Conservation (phyloP, 768 basidiomycete species). For the Tulasnella sp. region DNA sequence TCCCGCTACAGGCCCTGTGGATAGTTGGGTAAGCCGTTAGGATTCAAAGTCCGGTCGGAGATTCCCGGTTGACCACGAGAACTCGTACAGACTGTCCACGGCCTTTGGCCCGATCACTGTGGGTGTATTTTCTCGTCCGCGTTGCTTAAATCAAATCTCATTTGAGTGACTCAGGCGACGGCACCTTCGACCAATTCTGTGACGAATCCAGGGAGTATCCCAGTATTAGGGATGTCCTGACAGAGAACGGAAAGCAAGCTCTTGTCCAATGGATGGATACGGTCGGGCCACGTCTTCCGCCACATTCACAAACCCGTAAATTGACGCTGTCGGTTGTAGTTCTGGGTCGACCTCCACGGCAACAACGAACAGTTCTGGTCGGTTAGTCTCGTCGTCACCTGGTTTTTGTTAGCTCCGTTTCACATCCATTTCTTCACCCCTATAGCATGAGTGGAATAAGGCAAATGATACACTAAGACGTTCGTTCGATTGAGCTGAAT, state of each 20-base stretch:
- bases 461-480: neutral
- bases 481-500: neutral
- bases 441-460: conserved; percentile 36
- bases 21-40: conserved; percentile 56
- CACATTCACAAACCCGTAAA: no score
- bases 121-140: neutral
- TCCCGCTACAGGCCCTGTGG: conserved; percentile 55
- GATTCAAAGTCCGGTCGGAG: conserved; percentile 1
- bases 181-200: conserved; percentile 35
- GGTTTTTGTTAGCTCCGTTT: neutral
- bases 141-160: neutral
- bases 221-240: conserved; percentile 35
- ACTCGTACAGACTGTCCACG: conserved; percentile 38
- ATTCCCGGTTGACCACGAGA: neutral
- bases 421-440: neutral
- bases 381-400: neutral
- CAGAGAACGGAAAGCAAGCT: conserved; percentile 24
- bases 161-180: conserved; percentile 7
- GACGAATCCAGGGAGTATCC: conserved; percentile 34
- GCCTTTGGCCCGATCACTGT: conserved; percentile 45
- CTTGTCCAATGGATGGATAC: conserved; percentile 35
- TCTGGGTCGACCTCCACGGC: conserved; percentile 30
- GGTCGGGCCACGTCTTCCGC: neutral
- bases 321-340: neutral
- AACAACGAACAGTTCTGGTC: conserved; percentile 37